These are phyloP conservation scores for Fusarium devonianum DNA, from an alignment of 2,329 filamentous ascomycete species.

Conservation along the genomic window DNA sequence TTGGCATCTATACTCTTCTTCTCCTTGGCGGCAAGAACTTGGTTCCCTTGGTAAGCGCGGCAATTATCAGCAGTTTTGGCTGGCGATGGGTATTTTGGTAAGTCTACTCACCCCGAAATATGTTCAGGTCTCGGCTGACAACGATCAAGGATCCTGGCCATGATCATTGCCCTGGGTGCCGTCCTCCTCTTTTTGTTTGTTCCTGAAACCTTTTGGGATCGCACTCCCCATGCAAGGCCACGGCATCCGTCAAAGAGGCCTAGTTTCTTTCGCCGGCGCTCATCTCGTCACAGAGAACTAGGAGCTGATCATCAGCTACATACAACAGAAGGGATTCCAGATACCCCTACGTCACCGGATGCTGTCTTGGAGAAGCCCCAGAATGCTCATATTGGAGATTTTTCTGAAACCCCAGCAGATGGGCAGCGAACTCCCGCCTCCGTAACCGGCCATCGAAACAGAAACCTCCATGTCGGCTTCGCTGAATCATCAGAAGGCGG, in stretches of 20 bases:
- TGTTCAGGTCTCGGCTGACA: background rate
- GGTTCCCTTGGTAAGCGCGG: conserved; percentile 85
- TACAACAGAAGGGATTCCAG: background rate
- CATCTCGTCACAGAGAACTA: conserved; percentile 49
- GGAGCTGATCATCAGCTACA: conserved; percentile 6
- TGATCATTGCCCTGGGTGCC: conserved; percentile 76
- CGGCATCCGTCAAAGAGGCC: conserved; percentile 49
- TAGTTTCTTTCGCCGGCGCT: conserved; percentile 56
- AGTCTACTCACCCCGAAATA: conserved; percentile 36
- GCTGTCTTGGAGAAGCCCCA: conserved; percentile 31
- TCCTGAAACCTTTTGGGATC: conserved; percentile 95
- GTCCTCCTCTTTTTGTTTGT: conserved; percentile 86
- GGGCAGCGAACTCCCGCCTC: conserved; percentile 4
- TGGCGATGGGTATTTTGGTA: conserved; percentile 95
- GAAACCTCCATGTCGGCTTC: conserved; percentile 65
- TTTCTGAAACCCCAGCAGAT: conserved; percentile 27
- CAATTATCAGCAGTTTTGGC: conserved; percentile 75
- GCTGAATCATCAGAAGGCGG: conserved; percentile 42
- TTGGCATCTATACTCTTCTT: conserved; percentile 91
- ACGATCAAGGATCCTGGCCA: conserved; percentile 74
- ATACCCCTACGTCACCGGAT: conserved; percentile 25
- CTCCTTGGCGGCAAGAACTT: conserved; percentile 92
- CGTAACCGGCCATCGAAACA: conserved; percentile 28
- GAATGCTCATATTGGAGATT: conserved; percentile 63
- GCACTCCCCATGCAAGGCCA: conserved; percentile 65